Evolutionary conservation across 306 rosid species (phyloP).

Genomic region (Lablab purpureus): DNA sequence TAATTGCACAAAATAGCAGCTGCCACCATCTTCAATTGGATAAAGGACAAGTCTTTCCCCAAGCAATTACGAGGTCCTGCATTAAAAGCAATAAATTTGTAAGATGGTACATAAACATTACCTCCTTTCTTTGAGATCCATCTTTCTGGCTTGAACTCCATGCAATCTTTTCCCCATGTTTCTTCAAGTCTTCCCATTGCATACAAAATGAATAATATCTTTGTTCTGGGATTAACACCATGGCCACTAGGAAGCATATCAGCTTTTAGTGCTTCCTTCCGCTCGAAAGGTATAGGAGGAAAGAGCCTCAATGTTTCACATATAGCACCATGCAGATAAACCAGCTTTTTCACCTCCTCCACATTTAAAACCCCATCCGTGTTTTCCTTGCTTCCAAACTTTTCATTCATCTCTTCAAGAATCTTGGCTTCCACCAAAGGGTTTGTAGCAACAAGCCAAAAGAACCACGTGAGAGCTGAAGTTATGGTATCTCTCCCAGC

Average conservation of each 20-base stretch:
- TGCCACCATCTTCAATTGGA: slow-evolving; percentile 56
- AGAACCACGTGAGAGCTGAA: slow-evolving; percentile 60
- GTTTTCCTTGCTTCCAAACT: not conserved
- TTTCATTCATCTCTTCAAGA: slow-evolving; percentile 49
- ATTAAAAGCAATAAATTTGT: slow-evolving; percentile 58
- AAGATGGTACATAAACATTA: slow-evolving; percentile 52
- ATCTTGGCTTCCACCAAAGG: slow-evolving; percentile 58
- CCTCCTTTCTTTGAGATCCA: slow-evolving; percentile 58
- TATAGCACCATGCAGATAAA: slow-evolving; percentile 65
- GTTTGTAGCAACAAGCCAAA: slow-evolving; percentile 57
- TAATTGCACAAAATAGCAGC: slow-evolving; percentile 45
- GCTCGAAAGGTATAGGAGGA: slow-evolving; percentile 59
- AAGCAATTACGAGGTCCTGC: slow-evolving; percentile 66
- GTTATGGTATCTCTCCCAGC: slow-evolving; percentile 60
- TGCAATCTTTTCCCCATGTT: slow-evolving; percentile 62
- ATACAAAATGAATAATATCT: slow-evolving; percentile 45
- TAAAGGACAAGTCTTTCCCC: slow-evolving; percentile 57
- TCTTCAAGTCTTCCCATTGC: slow-evolving; percentile 63
- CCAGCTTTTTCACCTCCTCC: slow-evolving; percentile 48
- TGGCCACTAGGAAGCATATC: slow-evolving; percentile 70
- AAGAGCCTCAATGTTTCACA: slow-evolving; percentile 63
- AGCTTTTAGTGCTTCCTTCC: slow-evolving; percentile 27
- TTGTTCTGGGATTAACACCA: not conserved
- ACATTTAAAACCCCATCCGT: not conserved
- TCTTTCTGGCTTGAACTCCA: slow-evolving; percentile 73